Conservation (phyloP, 306 rosid species). For the Acacia acuminata region DNA sequence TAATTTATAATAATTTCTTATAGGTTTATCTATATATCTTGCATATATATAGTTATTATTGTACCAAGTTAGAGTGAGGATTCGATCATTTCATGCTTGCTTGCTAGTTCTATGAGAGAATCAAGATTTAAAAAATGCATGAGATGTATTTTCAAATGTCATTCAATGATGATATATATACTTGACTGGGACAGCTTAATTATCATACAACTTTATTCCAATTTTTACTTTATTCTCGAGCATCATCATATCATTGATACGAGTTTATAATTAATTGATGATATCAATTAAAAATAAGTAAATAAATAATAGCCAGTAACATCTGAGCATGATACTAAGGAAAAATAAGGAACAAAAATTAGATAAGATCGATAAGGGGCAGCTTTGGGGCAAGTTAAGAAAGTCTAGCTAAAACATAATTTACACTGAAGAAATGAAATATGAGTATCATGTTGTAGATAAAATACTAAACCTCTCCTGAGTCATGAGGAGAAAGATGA, state of each 20-base stretch:
- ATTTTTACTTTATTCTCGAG: not conserved
- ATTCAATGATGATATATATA: not conserved
- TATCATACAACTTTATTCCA: not conserved
- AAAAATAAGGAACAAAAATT: not conserved
- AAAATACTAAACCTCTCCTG: not conserved
- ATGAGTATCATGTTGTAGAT: not conserved
- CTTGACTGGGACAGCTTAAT: not conserved
- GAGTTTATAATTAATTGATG: not conserved
- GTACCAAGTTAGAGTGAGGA: not conserved
- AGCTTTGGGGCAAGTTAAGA: not conserved
- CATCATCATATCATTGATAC: not conserved
- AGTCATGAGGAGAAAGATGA: not conserved
- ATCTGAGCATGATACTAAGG: not conserved
- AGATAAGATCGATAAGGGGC: not conserved
- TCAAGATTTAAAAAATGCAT: constrained; percentile 1
- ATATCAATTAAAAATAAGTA: not conserved
- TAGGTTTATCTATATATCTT: not conserved
- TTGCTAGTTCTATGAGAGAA: not conserved
- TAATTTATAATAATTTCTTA: not conserved
- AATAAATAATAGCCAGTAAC: not conserved
- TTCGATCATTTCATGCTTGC: not conserved
- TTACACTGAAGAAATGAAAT: not conserved
- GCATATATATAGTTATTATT: not conserved
- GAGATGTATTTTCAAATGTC: not conserved
- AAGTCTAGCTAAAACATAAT: not conserved